Evolutionary conservation across 2,329 filamentous ascomycete genomes (phyloP).

Genomic region (Apiospora marii): DNA sequence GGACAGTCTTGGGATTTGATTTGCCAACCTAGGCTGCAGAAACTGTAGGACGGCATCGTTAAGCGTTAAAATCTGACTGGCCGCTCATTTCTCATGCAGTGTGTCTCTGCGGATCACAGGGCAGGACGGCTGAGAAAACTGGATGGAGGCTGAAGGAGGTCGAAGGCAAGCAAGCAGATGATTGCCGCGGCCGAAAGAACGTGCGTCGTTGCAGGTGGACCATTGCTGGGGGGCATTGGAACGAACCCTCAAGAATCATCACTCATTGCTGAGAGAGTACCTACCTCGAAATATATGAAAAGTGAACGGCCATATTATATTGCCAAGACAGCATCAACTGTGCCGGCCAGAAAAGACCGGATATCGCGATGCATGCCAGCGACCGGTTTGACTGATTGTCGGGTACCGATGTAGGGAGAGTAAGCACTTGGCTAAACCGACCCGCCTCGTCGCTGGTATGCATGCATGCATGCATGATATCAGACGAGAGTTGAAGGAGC

Average conservation of each 20-base stretch:
- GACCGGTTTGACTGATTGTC: not conserved
- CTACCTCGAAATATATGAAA: not conserved
- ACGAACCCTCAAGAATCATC: not conserved
- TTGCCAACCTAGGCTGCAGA: not conserved
- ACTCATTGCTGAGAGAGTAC: not conserved
- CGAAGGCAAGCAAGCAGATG: not conserved
- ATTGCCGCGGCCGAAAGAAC: slow-evolving; percentile 6
- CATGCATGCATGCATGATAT: not conserved
- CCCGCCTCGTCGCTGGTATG: not conserved
- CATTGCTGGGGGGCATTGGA: not conserved
- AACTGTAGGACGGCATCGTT: not conserved
- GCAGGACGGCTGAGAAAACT: slow-evolving; percentile 5
- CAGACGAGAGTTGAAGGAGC: slow-evolving; percentile 12
- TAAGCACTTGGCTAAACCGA: slow-evolving; percentile 3
- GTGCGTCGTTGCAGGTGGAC: not conserved
- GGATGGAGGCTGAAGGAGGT: not conserved
- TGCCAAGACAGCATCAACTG: not conserved
- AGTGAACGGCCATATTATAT: too few species aligned
- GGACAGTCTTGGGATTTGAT: not conserved
- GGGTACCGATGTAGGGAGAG: not conserved
- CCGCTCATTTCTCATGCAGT: not conserved
- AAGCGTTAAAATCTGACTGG: slow-evolving; percentile 21
- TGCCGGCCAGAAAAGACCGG: not conserved
- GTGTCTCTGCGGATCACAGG: slow-evolving; percentile 3
- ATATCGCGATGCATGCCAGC: not conserved